Conservation (phyloP, 2,329 filamentous ascomycete species). For the Trichophyton simii region DNA sequence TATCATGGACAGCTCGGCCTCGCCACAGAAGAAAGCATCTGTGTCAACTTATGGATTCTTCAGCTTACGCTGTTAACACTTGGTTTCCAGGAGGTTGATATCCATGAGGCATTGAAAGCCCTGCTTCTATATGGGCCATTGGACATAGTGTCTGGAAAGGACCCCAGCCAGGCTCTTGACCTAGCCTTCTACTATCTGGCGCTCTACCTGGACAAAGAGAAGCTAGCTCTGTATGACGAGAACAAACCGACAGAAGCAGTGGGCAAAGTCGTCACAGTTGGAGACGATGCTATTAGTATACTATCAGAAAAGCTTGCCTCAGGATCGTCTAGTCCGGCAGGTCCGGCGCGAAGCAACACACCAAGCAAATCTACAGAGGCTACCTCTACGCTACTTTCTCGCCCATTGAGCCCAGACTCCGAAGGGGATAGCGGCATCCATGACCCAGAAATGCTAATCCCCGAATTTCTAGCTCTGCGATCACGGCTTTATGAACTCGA, state of each 20-base stretch:
- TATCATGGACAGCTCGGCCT: conserved; percentile 25
- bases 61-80: conserved; percentile 57
- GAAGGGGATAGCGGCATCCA: conserved; percentile 49
- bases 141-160: conserved; percentile 43
- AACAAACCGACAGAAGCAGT: not conserved
- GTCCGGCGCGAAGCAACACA: not conserved
- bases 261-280: not conserved
- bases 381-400: not conserved
- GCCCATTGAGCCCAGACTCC: conserved; percentile 7
- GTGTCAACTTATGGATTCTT: conserved; percentile 72
- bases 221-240: conserved; percentile 58
- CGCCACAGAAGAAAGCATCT: conserved; percentile 61
- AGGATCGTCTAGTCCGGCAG: not conserved
- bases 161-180: conserved; percentile 70
- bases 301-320: not conserved
- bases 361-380: not conserved
- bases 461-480: conserved; percentile 66
- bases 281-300: not conserved
- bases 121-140: conserved; percentile 56
- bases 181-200: conserved; percentile 85
- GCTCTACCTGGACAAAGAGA: conserved; percentile 55
- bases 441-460: conserved; percentile 61
- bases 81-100: conserved; percentile 52
- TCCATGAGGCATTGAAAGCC: conserved; percentile 52
- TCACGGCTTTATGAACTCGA: conserved; percentile 52